Conservation (phyloP, 805 yeast species). For the Kregervanrija delftensis region DNA sequence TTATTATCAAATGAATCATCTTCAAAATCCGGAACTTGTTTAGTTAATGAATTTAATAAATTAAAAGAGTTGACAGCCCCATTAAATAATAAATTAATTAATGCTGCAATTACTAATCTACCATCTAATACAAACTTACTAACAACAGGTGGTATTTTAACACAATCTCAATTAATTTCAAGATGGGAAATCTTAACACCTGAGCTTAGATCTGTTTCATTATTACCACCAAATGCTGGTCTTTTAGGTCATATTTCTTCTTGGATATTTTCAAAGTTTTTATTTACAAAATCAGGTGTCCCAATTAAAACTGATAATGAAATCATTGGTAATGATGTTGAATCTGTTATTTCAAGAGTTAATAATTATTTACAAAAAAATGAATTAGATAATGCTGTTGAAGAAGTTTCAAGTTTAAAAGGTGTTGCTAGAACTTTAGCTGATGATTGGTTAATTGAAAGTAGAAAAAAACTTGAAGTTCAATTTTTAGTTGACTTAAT, state of each 20-base stretch:
- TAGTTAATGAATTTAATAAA: constrained; percentile 35
- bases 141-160: constrained; percentile 52
- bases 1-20: constrained; percentile 31
- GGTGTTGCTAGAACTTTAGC: constrained; percentile 93
- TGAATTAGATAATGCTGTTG: constrained; percentile 81
- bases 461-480: constrained; percentile 82
- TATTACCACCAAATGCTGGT: constrained; percentile 94
- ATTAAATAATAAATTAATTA: constrained; percentile 29
- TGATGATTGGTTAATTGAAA: constrained; percentile 84
- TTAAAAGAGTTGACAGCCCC: constrained; percentile 31
- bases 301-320: constrained; percentile 36
- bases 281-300: constrained; percentile 72
- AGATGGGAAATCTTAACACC: constrained; percentile 78
- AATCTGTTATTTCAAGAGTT: constrained; percentile 82
- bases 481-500: constrained; percentile 70
- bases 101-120: constrained; percentile 38
- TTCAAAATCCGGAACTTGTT: constrained; percentile 37
- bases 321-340: constrained; percentile 67
- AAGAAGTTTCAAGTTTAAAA: constrained; percentile 80
- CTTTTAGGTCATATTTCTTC: constrained; percentile 87
- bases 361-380: constrained; percentile 67
- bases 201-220: constrained; percentile 80
- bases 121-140: constrained; percentile 35
- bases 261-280: constrained; percentile 62
- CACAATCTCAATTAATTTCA: constrained; percentile 68